phyloP scores from a whole-genome alignment of 352 stramenopile genomes.

The Phytopythium boreale region DNA sequence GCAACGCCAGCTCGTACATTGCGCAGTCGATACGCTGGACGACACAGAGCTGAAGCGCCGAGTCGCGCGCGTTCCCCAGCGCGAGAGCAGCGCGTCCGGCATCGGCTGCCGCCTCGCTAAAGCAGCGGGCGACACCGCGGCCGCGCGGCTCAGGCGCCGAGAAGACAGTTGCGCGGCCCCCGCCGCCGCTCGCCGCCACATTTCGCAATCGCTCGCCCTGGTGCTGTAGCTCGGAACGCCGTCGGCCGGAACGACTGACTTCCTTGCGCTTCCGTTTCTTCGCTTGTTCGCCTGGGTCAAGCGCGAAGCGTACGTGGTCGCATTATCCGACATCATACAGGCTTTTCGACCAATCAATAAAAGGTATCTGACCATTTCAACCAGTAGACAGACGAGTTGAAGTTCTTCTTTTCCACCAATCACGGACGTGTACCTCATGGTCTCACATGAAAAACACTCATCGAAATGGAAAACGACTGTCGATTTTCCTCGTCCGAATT shows the following conservation, averaged over 20 bases:
- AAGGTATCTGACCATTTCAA: too few relatives aligned
- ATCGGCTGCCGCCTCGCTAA: background rate
- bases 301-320: too few relatives aligned
- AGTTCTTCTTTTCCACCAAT: slow-evolving; percentile 2
- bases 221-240: background rate
- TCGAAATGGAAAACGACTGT: too few relatives aligned
- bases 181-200: slow-evolving; percentile 2
- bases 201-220: background rate
- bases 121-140: background rate
- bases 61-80: background rate
- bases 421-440: background rate
- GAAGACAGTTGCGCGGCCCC: background rate
- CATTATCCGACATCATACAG: too few relatives aligned
- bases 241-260: background rate
- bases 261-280: background rate
- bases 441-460: background rate
- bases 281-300: too few relatives aligned
- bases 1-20: slow-evolving; percentile 23
- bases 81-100: background rate
- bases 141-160: background rate
- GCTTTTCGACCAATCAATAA: background rate
- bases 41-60: background rate
- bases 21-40: background rate
- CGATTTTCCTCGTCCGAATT: too few relatives aligned
- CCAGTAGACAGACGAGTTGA: background rate